Evolutionary conservation across 768 basidiomycete genomes (phyloP).

Genomic region (Naematelia aurantialba): DNA sequence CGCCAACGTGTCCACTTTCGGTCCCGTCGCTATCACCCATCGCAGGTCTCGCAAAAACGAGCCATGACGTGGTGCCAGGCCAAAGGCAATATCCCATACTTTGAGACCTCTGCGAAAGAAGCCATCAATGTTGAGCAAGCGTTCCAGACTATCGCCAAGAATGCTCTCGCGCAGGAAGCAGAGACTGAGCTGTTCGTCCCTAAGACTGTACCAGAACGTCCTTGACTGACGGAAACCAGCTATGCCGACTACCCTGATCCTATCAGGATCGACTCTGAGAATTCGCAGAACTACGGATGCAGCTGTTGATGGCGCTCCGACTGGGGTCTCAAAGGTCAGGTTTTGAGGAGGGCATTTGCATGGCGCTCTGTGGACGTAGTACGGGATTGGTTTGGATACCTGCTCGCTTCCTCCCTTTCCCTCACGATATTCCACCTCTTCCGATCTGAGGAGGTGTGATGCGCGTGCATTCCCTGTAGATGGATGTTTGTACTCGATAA

Average conservation of each 20-base stretch:
- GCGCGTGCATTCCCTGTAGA: background rate
- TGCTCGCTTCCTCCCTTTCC: background rate
- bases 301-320: slow-evolving; percentile 68
- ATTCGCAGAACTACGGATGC: slow-evolving; percentile 85
- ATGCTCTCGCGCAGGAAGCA: slow-evolving; percentile 92
- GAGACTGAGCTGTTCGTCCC: slow-evolving; percentile 77
- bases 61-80: slow-evolving; percentile 99
- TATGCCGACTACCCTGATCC: slow-evolving; percentile 99
- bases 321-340: too few relatives aligned
- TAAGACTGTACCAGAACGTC: too few relatives aligned
- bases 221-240: slow-evolving; percentile 54
- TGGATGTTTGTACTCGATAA: background rate
- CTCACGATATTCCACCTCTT: background rate
- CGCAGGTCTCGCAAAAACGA: slow-evolving; percentile 93
- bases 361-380: background rate
- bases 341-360: background rate
- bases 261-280: slow-evolving; percentile 92
- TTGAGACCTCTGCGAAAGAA: slow-evolving; percentile 99
- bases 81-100: slow-evolving; percentile 99
- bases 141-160: slow-evolving; percentile 99
- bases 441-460: background rate
- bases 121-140: slow-evolving; percentile 99
- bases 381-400: too few relatives aligned
- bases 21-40: slow-evolving; percentile 4
- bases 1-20: too few relatives aligned